Evolutionary conservation across 1,139 yeast genomes (phyloP), one percentile per base, ranked within the genome.

Genomic region (Blastobotrys aristatus): DNA sequence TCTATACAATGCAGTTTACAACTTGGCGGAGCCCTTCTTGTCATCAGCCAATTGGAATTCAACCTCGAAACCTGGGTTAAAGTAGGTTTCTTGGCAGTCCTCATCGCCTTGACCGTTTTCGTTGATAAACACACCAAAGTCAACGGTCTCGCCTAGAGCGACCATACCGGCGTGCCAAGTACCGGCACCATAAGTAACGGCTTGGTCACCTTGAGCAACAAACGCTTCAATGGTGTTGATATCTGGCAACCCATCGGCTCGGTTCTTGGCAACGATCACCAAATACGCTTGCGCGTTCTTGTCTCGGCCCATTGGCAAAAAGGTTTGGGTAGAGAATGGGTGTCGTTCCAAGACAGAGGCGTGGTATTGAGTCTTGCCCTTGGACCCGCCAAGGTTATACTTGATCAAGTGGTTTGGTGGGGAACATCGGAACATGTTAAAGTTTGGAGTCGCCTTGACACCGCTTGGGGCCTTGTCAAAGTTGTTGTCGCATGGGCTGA

Each of bases 81-180:
- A 78, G 57, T 79, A 76, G 47, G 84, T 79, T 61, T 90, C 97
- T 61, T 86, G 84, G 60, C 92, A 83, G 61, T 89, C 96, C 57
- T 86, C 94, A 10, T 79, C 80, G 0, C 82, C 74, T 0, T 83
- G 80, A 0, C 88, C 92, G 56, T 84, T 84, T 59, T 89, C 97
- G 59, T 84, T 85, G 43, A 87, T 83, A 47, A 88, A 71, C 14
- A 90, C 97, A 2, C 88, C 90, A 69, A 89, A 90, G 59, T 89
- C 96, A 24, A 86, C 62, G 1, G 77, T 57, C 10, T 61, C 63
- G 10, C 75, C 73, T 37, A 71, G 51, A 39, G 87, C 92, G 35
- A 90, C 84, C 97, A 90, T 90, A 1, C 97, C 97, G 0, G 97
- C 95, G 63, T 90, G 97, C 89, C 89, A 82, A 8, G 77, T 74